Evolutionary conservation across 148 eudicot genomes (phyloP).

Genomic region (Cornus florida): DNA sequence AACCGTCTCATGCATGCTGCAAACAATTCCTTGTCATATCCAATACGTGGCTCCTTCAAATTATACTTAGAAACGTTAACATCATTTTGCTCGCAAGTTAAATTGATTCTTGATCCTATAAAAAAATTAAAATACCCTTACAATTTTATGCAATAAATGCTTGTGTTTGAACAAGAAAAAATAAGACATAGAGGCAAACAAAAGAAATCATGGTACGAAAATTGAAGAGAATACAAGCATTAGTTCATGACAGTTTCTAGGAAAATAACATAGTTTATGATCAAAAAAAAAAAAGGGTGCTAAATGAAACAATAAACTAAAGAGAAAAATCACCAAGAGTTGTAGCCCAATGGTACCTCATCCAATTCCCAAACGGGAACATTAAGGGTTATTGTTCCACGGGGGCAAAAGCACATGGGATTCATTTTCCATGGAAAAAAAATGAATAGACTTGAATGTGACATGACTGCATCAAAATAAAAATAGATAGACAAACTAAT

Average conservation of each 20-base stretch:
- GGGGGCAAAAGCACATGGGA: too few species aligned
- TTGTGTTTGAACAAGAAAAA: neutral
- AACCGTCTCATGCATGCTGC: conserved; percentile 78
- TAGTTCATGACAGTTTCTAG: neutral
- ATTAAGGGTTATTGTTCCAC: too few species aligned
- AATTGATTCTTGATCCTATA: conserved; percentile 31
- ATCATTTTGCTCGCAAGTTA: conserved; percentile 22
- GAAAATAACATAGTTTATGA: neutral
- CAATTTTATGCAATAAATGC: neutral
- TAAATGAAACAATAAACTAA: neutral
- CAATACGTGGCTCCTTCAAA: conserved; percentile 14
- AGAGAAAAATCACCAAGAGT: too few species aligned
- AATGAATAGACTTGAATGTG: too few species aligned
- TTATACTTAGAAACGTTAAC: conserved; percentile 18
- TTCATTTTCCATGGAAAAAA: too few species aligned
- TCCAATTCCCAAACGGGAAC: too few species aligned
- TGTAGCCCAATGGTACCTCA: too few species aligned
- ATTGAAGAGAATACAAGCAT: neutral
- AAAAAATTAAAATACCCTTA: conserved; percentile 5
- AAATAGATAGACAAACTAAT: too few species aligned
- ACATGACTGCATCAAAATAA: too few species aligned
- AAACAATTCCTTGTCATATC: conserved; percentile 56
- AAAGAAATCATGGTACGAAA: neutral
- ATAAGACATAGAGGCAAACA: neutral
- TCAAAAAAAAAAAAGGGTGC: neutral